Evolutionary conservation across 1,284 basidiomycete genomes (phyloP), one percentile per base, ranked within the genome.

Genomic region (Tilletia horrida): DNA sequence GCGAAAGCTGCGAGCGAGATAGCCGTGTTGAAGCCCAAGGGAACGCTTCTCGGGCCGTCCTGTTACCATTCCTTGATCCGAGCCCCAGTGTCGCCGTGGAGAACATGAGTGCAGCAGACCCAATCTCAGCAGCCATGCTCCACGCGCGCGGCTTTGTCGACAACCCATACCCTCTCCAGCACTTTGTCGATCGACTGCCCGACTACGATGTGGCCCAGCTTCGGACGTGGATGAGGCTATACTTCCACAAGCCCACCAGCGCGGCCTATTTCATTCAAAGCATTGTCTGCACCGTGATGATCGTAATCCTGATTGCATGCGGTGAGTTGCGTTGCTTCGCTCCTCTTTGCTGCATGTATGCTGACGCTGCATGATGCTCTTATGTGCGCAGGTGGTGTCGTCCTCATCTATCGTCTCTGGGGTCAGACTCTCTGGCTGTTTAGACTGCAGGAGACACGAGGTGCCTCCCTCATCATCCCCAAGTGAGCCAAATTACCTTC

Each of bases 221-320:
- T 18, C 55, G 55, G 2, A 25, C 27, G 3, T 59, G 55, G 55
- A 35, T 59, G 55, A 31, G 55, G 55, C 31, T 59, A 8, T 59
- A 59, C 55, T 59, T 59, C 31, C 55, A 59, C 55, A 59, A 59
- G 55, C 55, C 55, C 27, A 59, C 55, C 29, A 31, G 27, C 27
- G n/a, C 3, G 11, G 27, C 14, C 3, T 59, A 59, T 27, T 35
- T 59, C 27, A 35, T 59, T n/a, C 55, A 59, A 29, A 40, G 29
- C 29, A 59, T 59, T n/a, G 16, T 40, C 29, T n/a, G 18, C 9
- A 59, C 29, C 55, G 55, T 59, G 3, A 31, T 25, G 29, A 25
- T 59, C 2, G 55, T 18, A 2, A 11, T 59, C 27, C 11, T 59
- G 13, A 13, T 59, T 13, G 27, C 31, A 25, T 29, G 11, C 14